Evolutionary conservation across 2,329 filamentous ascomycete genomes (phyloP).

Genomic region (Helotiales sp.): DNA sequence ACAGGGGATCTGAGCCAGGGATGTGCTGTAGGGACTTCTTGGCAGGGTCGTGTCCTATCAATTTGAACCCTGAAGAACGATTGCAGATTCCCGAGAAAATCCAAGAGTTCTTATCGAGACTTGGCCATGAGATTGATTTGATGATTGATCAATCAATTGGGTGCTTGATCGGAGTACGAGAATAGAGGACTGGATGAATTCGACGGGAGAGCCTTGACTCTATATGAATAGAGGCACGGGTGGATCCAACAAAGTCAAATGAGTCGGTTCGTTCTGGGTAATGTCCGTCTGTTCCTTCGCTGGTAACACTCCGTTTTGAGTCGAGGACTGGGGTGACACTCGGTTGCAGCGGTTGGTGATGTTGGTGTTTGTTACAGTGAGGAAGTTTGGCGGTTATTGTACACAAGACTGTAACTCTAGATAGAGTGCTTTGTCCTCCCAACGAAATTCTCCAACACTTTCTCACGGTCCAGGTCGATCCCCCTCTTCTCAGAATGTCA

Average conservation of each 20-base stretch:
- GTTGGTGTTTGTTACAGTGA: neutral
- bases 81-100: neutral
- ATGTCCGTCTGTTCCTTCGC: too few relatives aligned
- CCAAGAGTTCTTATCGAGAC: neutral
- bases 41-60: conserved; percentile 7
- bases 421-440: neutral
- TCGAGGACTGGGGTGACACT: too few relatives aligned
- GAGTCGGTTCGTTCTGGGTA: neutral
- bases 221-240: neutral
- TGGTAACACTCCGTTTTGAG: neutral
- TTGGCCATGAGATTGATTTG: neutral
- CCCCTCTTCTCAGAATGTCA: neutral
- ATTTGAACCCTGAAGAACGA: too few relatives aligned
- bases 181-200: neutral
- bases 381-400: neutral
- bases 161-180: neutral
- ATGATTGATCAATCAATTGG: neutral
- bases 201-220: neutral
- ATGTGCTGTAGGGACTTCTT: neutral
- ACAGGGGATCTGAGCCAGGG: neutral
- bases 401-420: neutral
- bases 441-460: neutral
- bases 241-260: neutral
- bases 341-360: neutral
- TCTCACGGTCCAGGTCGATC: neutral